These are phyloP conservation scores for Rhodotorula sp. DNA, from an alignment of 1,284 basidiomycete species.

Conservation along the genomic window DNA sequence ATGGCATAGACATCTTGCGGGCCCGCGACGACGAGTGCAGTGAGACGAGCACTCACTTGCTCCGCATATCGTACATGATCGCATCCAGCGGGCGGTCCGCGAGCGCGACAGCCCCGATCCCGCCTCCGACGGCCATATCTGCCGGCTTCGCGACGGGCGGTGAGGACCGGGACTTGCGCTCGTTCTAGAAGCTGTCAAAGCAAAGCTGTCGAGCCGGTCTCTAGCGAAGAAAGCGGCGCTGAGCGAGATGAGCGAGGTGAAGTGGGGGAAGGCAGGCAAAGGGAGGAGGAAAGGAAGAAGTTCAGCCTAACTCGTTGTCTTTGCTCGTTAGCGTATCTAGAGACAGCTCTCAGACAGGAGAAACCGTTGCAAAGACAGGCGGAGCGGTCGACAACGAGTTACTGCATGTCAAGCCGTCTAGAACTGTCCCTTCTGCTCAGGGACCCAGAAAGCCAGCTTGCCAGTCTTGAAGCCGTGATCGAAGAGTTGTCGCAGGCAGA, in stretches of 20 bases:
- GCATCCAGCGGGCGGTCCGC: slow-evolving; percentile 36
- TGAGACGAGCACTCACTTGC: slow-evolving; percentile 9
- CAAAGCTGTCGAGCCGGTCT: not conserved
- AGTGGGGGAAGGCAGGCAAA: not conserved
- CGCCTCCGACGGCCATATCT: slow-evolving; percentile 25
- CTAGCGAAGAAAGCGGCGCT: not conserved
- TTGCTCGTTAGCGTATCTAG: no score
- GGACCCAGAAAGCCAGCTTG: slow-evolving; percentile 45
- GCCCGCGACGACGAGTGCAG: not conserved
- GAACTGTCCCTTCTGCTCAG: slow-evolving; percentile 45
- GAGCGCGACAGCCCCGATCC: not conserved
- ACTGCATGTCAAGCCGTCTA: not conserved
- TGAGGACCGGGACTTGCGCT: no score
- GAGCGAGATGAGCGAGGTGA: not conserved
- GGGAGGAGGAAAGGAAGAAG: not conserved
- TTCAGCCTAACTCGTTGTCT: no score
- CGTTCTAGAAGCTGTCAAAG: not conserved
- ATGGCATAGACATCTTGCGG: not conserved
- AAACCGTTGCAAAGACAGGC: no score
- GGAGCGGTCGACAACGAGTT: not conserved
- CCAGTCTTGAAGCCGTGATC: slow-evolving; percentile 46
- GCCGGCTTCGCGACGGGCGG: not conserved
- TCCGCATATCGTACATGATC: slow-evolving; percentile 32
- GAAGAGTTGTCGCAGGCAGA: slow-evolving; percentile 48
- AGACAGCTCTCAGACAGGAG: no score